Conservation (phyloP, 2,329 filamentous ascomycete genomes). For the Fonsecaea multimorphosa region DNA sequence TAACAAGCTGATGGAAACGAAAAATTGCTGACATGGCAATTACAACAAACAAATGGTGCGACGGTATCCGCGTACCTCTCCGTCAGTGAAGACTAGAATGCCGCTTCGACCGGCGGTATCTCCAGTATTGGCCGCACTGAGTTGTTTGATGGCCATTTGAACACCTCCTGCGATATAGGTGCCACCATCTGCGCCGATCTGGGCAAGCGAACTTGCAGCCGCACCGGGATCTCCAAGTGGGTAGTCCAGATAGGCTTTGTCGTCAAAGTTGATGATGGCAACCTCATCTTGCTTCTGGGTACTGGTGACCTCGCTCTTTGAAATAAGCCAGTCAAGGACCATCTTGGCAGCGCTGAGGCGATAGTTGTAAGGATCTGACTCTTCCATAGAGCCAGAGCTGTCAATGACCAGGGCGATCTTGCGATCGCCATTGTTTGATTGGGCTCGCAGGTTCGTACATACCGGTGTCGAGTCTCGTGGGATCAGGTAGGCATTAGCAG, state of each 20-base stretch:
- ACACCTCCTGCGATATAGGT: background rate
- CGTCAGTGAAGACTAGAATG: slow-evolving; percentile 3
- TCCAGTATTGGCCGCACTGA: background rate
- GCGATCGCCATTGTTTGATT: slow-evolving; percentile 4
- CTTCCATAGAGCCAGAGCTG: slow-evolving; percentile 2
- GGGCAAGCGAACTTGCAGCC: background rate
- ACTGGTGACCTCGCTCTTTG: slow-evolving; percentile 1
- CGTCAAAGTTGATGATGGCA: slow-evolving; percentile 2
- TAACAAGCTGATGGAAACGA: background rate
- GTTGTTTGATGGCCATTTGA: slow-evolving; percentile 1
- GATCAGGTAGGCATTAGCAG: background rate
- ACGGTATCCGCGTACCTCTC: background rate
- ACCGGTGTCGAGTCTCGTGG: background rate
- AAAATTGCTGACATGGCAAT: background rate
- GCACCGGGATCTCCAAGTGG: background rate
- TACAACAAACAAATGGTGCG: background rate
- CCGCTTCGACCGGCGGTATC: background rate
- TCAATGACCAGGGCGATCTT: background rate
- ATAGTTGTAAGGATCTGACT: background rate
- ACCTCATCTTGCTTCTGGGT: background rate
- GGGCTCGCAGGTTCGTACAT: background rate
- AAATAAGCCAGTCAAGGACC: slow-evolving; percentile 6
- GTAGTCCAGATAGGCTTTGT: slow-evolving; percentile 1
- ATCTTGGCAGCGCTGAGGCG: background rate
- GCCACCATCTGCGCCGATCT: background rate